Conservation (phyloP, 164 flowering plant genomes). For the Vitis rotundifolia region DNA sequence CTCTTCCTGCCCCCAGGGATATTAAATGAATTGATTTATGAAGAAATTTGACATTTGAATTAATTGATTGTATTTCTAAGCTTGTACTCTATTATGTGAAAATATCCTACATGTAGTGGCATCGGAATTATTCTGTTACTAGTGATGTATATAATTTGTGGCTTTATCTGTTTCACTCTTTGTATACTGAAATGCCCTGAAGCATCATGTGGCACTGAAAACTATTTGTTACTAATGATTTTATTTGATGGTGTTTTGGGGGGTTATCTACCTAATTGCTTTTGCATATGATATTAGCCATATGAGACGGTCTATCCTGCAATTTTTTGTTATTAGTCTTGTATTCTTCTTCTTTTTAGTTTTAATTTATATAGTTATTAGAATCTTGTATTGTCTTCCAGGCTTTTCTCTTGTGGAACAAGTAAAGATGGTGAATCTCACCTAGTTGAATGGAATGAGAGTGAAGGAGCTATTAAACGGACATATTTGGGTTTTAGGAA, state of each 20-base stretch:
- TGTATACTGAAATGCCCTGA: too few species aligned
- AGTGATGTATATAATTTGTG: too few species aligned
- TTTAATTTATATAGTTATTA: neutral
- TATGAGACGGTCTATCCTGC: neutral
- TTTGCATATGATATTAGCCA: neutral
- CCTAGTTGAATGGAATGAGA: slow-evolving; percentile 58
- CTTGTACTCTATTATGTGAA: too few species aligned
- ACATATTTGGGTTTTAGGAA: slow-evolving; percentile 45
- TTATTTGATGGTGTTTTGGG: too few species aligned
- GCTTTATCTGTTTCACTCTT: too few species aligned
- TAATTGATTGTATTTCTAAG: too few species aligned
- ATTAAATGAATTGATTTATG: neutral
- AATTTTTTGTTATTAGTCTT: neutral
- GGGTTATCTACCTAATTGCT: too few species aligned
- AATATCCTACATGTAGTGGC: too few species aligned
- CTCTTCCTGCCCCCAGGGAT: neutral
- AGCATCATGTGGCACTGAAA: too few species aligned
- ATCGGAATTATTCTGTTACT: too few species aligned
- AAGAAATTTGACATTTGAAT: too few species aligned
- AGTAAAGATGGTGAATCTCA: slow-evolving; percentile 55
- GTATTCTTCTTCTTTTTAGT: neutral
- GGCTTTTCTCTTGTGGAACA: slow-evolving; percentile 58
- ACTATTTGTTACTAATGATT: too few species aligned
- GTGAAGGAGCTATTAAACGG: slow-evolving; percentile 51
- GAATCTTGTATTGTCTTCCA: slow-evolving; percentile 9